Conservation (phyloP, 345 rosid species). For the Camelina laxa region DNA sequence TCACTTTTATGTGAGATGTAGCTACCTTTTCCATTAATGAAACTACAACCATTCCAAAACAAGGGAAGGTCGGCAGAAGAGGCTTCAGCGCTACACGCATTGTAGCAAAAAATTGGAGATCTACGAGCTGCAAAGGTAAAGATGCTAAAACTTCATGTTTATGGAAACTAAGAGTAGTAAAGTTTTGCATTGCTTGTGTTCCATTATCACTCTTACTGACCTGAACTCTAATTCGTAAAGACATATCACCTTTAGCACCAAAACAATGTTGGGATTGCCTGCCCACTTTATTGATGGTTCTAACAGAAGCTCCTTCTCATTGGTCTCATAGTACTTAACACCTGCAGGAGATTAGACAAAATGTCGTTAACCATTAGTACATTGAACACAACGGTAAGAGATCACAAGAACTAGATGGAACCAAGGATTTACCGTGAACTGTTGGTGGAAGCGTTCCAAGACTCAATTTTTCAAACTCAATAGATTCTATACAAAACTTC, state of each 20-base stretch:
- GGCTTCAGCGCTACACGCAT: conserved; percentile 72
- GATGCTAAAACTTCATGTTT: conserved; percentile 6
- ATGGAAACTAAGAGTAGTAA: conserved; percentile 6
- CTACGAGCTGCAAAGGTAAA: conserved; percentile 58
- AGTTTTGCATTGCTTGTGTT: neutral
- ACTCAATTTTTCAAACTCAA: conserved; percentile 58
- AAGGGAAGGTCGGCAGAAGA: conserved; percentile 79
- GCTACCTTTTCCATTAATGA: conserved; percentile 75
- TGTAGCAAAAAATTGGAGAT: conserved; percentile 56
- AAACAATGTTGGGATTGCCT: conserved; percentile 73
- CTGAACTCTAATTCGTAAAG: conserved; percentile 62
- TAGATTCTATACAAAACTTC: conserved; percentile 52
- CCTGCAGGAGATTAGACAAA: conserved; percentile 50
- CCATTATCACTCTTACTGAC: conserved; percentile 44
- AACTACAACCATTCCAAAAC: conserved; percentile 62
- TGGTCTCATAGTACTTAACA: conserved; percentile 66
- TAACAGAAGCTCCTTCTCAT: conserved; percentile 67
- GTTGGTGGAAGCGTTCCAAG: conserved; percentile 74
- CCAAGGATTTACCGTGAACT: conserved; percentile 54
- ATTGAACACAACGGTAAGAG: neutral
- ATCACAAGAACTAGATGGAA: conserved; percentile 2
- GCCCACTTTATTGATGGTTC: conserved; percentile 83
- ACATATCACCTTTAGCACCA: conserved; percentile 60
- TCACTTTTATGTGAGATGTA: neutral
- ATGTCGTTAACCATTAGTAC: neutral